Conservation (phyloP, 495 filamentous ascomycete species). For the Penicillium lagena region DNA sequence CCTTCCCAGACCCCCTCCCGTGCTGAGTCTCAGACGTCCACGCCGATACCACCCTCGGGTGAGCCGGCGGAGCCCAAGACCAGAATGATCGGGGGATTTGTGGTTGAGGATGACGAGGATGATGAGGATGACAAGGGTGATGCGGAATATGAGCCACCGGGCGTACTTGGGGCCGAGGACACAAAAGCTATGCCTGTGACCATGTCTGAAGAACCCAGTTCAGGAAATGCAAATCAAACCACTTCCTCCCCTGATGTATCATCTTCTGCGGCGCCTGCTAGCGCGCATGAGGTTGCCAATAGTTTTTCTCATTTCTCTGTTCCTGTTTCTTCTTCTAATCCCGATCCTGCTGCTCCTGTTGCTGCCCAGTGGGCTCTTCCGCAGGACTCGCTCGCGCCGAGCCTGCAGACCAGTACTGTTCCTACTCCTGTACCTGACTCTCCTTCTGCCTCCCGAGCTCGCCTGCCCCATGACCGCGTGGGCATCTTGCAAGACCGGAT, state of each 20-base stretch:
- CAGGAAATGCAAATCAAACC: constrained; percentile 53
- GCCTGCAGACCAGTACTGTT: constrained; percentile 31
- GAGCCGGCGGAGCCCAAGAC: constrained; percentile 45
- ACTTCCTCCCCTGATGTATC: constrained; percentile 54
- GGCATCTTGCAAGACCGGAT: constrained; percentile 86
- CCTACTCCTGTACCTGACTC: constrained; percentile 33
- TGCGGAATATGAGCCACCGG: constrained; percentile 50
- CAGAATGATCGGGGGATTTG: constrained; percentile 72
- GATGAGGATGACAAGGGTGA: constrained; percentile 44
- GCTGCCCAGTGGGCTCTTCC: constrained; percentile 33
- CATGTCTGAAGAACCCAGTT: constrained; percentile 44
- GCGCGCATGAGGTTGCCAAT: constrained; percentile 47
- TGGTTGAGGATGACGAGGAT: constrained; percentile 66
- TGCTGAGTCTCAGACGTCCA: constrained; percentile 34
- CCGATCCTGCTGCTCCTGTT: constrained; percentile 34
- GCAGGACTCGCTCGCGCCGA: constrained; percentile 29
- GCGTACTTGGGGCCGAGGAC: constrained; percentile 41
- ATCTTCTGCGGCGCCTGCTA: constrained; percentile 46
- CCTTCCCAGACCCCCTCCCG: constrained; percentile 30
- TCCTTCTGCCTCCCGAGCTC: constrained; percentile 41
- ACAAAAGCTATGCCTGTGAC: constrained; percentile 40
- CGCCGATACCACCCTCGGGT: constrained; percentile 27
- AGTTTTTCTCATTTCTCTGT: constrained; percentile 41
- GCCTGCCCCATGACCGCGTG: constrained; percentile 70
- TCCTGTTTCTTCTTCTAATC: constrained; percentile 37